These are phyloP conservation scores for Xylariaceae sp. DNA, from an alignment of 2,329 filamentous ascomycete genomes.

Conservation along the genomic window DNA sequence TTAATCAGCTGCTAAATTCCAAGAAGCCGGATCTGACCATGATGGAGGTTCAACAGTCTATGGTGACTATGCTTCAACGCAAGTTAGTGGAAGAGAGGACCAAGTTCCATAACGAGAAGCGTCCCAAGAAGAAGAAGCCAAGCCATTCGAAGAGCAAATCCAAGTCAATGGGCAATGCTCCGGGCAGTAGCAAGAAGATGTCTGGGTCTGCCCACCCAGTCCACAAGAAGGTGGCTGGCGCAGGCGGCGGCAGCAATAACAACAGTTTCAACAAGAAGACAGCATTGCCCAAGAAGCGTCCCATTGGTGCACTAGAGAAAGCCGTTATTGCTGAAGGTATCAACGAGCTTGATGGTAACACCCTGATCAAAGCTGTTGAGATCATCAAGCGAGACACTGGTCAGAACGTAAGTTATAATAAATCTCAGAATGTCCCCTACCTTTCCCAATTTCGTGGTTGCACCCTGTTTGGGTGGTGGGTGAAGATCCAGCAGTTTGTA, in stretches of 20 bases:
- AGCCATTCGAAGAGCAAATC: slow-evolving; percentile 56
- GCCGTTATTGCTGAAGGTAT: slow-evolving; percentile 85
- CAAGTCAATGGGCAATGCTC: slow-evolving; percentile 34
- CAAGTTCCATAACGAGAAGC: slow-evolving; percentile 58
- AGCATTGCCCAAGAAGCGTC: slow-evolving; percentile 46
- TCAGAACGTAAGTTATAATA: slow-evolving; percentile 61
- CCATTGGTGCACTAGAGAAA: slow-evolving; percentile 75
- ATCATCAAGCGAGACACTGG: slow-evolving; percentile 86
- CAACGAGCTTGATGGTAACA: slow-evolving; percentile 69
- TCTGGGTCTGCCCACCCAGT: slow-evolving; percentile 22
- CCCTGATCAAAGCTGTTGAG: slow-evolving; percentile 73
- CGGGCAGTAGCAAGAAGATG: slow-evolving; percentile 39
- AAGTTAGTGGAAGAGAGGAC: slow-evolving; percentile 69
- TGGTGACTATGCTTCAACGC: slow-evolving; percentile 61
- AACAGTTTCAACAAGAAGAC: slow-evolving; percentile 37
- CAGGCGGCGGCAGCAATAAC: background rate
- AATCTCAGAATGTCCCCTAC: slow-evolving; percentile 23
- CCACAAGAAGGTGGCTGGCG: slow-evolving; percentile 9
- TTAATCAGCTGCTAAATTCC: slow-evolving; percentile 48
- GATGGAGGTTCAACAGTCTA: slow-evolving; percentile 53
- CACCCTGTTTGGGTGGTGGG: background rate
- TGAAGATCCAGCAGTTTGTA: background rate
- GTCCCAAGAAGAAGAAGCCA: slow-evolving; percentile 84
- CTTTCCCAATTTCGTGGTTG: background rate
- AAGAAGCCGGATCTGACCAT: slow-evolving; percentile 48